Conservation (phyloP, 371 early-diverging fungal genomes). For the Basidiobolus meristosporus region DNA sequence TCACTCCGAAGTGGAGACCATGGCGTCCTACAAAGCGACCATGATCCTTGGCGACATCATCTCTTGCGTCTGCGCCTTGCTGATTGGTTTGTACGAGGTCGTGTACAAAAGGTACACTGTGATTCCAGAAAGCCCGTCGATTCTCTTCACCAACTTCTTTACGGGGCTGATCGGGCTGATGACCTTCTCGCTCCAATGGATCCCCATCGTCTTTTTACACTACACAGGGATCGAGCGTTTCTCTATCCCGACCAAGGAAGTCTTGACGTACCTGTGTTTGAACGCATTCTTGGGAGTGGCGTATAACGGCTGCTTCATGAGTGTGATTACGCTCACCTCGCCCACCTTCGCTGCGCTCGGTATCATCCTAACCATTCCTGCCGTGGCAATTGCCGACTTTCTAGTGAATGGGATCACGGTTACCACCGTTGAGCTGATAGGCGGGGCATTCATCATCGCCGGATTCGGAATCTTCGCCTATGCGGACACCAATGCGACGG, state of each 20-base stretch:
- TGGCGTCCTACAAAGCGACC: neutral
- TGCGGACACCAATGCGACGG: no score
- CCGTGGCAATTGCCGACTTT: slow-evolving; percentile 24
- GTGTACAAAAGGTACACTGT: slow-evolving; percentile 50
- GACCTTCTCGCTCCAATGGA: slow-evolving; percentile 36
- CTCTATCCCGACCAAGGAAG: slow-evolving; percentile 26
- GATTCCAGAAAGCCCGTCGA: slow-evolving; percentile 27
- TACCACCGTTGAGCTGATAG: neutral
- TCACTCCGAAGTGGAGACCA: neutral
- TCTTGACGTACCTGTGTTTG: slow-evolving; percentile 26
- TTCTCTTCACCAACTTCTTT: slow-evolving; percentile 44
- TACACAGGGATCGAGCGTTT: slow-evolving; percentile 36
- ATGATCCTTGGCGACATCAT: slow-evolving; percentile 19
- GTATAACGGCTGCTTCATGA: slow-evolving; percentile 60
- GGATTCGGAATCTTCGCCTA: no score
- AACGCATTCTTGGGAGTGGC: slow-evolving; percentile 47
- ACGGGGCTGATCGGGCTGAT: slow-evolving; percentile 40
- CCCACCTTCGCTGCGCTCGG: slow-evolving; percentile 49
- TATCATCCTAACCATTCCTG: slow-evolving; percentile 62
- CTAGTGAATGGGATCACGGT: neutral
- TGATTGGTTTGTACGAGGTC: slow-evolving; percentile 48
- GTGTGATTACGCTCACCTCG: slow-evolving; percentile 35
- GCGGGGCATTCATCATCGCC: neutral
- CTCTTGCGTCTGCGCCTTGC: slow-evolving; percentile 21
- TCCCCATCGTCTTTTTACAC: slow-evolving; percentile 50